A percentile compares a stretch with the other conserved stretches of the same genome.
phyloP scores from a whole-genome alignment of 345 rosid genomes.

The Jatropha curcas region DNA sequence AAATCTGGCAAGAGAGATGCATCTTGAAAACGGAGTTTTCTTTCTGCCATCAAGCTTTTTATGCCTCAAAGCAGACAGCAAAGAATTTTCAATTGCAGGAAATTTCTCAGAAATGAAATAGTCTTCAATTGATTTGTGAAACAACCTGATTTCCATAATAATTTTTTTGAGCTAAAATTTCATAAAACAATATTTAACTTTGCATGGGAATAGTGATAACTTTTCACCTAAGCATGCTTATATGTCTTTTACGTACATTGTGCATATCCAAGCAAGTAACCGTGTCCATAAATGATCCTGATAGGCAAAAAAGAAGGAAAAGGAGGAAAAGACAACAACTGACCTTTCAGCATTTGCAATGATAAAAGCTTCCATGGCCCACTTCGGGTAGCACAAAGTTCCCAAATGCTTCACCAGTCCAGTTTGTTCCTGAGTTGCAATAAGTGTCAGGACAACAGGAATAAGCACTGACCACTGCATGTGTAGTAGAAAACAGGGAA shows the following conservation, averaged over 20 bases:
- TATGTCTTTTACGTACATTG: background rate
- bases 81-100: too few relatives aligned
- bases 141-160: too few relatives aligned
- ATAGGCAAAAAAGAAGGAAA: background rate
- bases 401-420: conserved; percentile 48
- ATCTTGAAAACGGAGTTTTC: too few relatives aligned
- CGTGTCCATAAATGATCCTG: background rate
- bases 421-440: conserved; percentile 63
- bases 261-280: background rate
- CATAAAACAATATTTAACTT: too few relatives aligned
- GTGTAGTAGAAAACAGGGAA: background rate
- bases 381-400: conserved; percentile 65
- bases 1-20: too few relatives aligned
- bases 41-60: background rate
- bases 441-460: conserved; percentile 77
- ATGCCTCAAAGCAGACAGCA: too few relatives aligned
- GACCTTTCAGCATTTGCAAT: conserved; percentile 77
- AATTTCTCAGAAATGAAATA: too few relatives aligned
- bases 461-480: conserved; percentile 79
- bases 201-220: background rate
- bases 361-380: conserved; percentile 84
- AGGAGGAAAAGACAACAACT: background rate
- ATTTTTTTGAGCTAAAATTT: too few relatives aligned
- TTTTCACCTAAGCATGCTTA: background rate
- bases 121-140: too few relatives aligned